Conservation (phyloP, 805 yeast species). For the Candida corydali region DNA sequence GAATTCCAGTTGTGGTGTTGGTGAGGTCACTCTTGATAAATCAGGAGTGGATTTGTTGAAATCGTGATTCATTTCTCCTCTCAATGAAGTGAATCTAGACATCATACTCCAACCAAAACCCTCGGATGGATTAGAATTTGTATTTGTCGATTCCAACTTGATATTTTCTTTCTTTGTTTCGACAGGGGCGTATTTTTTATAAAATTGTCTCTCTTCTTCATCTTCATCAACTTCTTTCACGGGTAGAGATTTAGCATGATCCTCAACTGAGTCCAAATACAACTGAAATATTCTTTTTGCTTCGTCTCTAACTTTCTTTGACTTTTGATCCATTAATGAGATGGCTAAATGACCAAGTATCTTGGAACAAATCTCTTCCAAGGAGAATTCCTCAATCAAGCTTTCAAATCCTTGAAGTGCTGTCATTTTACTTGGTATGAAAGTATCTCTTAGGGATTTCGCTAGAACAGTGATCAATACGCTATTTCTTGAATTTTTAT, state of each 20-base stretch:
- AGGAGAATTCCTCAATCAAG: slow-evolving; percentile 61
- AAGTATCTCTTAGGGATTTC: slow-evolving; percentile 77
- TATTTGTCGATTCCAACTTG: too few relatives aligned
- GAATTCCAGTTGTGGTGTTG: slow-evolving; percentile 11
- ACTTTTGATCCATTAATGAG: slow-evolving; percentile 67
- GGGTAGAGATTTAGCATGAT: slow-evolving; percentile 32
- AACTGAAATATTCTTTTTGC: slow-evolving; percentile 66
- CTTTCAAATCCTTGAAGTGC: slow-evolving; percentile 71
- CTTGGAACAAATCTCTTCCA: slow-evolving; percentile 74
- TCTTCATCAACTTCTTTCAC: slow-evolving; percentile 34
- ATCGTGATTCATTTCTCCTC: slow-evolving; percentile 29
- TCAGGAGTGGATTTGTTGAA: slow-evolving; percentile 36
- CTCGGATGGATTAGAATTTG: slow-evolving; percentile 4
- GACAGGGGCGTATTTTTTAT: slow-evolving; percentile 21
- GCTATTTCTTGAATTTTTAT: slow-evolving; percentile 53
- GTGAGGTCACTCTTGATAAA: slow-evolving; percentile 25
- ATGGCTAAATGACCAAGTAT: slow-evolving; percentile 83
- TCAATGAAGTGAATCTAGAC: slow-evolving; percentile 28
- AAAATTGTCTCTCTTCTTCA: slow-evolving; percentile 30
- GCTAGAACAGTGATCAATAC: slow-evolving; percentile 86
- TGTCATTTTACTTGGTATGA: slow-evolving; percentile 67
- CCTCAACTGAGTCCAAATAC: slow-evolving; percentile 42
- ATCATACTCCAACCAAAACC: slow-evolving; percentile 37
- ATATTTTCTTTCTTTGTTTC: slow-evolving; percentile 1
- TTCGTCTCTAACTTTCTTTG: slow-evolving; percentile 62